A percentile compares a stretch with the other conserved stretches of the same genome.
Evolutionary conservation across 2,329 filamentous ascomycete genomes (phyloP).

Genomic region (Setomelanomma holmii): DNA sequence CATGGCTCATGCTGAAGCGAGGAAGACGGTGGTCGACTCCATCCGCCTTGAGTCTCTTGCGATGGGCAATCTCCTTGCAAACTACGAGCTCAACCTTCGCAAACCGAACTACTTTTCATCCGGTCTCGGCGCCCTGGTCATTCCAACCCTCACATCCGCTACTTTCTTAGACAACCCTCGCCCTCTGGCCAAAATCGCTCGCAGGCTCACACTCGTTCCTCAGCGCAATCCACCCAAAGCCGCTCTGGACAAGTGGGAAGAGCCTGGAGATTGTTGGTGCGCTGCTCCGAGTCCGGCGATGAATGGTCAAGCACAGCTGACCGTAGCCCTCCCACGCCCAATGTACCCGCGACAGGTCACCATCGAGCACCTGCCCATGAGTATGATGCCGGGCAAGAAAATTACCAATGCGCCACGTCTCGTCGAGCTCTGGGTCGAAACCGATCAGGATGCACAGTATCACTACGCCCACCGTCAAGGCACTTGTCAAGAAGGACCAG

Average conservation of each 20-base stretch:
- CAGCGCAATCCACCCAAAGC: conserved; percentile 53
- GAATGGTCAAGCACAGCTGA: conserved; percentile 68
- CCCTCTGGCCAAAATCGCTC: conserved; percentile 6
- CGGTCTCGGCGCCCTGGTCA: conserved; percentile 70
- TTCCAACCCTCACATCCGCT: conserved; percentile 67
- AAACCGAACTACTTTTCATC: conserved; percentile 75
- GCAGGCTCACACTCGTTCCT: conserved; percentile 22
- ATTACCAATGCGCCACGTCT: conserved; percentile 51
- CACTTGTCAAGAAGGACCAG: conserved; percentile 18
- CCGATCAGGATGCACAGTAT: conserved; percentile 30
- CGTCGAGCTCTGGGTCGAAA: conserved; percentile 56
- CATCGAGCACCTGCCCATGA: conserved; percentile 56
- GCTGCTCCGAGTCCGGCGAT: conserved; percentile 57
- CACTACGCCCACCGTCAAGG: conserved; percentile 25
- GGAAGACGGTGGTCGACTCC: conserved; percentile 41
- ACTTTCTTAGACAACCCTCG: conserved; percentile 29
- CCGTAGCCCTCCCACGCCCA: conserved; percentile 55
- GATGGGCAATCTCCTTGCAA: conserved; percentile 40
- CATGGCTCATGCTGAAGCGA: conserved; percentile 29
- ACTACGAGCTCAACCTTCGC: conserved; percentile 40
- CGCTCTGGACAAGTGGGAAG: conserved; percentile 74
- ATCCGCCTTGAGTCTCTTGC: conserved; percentile 40
- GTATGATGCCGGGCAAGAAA: conserved; percentile 45
- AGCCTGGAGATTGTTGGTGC: conserved; percentile 90
- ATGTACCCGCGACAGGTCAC: conserved; percentile 51